Conservation (phyloP, 176 grass and related monocot species). For the Dendrocalamus sinicus region DNA sequence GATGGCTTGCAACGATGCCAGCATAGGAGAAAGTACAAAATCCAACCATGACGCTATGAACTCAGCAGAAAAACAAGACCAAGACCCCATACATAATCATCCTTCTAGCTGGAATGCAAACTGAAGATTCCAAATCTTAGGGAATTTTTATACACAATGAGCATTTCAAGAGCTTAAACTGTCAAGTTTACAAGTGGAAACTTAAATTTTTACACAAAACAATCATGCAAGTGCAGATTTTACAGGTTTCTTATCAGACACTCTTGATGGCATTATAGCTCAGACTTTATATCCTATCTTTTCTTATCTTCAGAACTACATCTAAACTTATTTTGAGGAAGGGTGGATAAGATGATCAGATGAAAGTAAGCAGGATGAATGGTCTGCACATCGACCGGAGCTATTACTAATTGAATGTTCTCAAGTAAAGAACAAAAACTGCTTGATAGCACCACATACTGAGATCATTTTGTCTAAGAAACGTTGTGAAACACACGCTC, state of each 20-base stretch:
- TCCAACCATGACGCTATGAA: neutral
- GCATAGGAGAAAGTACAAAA: slow-evolving; percentile 24
- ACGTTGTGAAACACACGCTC: neutral
- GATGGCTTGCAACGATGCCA: neutral
- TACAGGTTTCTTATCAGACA: neutral
- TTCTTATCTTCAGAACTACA: slow-evolving; percentile 8
- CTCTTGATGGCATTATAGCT: neutral
- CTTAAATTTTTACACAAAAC: slow-evolving; percentile 1
- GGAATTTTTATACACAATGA: neutral
- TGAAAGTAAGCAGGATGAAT: neutral
- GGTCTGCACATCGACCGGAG: neutral
- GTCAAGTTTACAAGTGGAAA: neutral
- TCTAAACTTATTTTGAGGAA: neutral
- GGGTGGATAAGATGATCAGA: neutral
- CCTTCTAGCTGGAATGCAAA: neutral
- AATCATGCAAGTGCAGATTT: neutral
- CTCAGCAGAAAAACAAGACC: neutral
- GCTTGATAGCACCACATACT: neutral
- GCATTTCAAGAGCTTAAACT: neutral
- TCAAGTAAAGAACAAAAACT: neutral
- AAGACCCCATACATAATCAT: neutral
- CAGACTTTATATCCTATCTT: slow-evolving; percentile 8
- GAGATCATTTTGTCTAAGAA: neutral
- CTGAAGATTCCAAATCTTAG: neutral
- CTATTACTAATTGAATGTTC: slow-evolving; percentile 8